Percentiles rank a stretch among this genome's conserved stretches.
These are phyloP conservation scores for Ilyonectria robusta DNA, from an alignment of 2,329 filamentous ascomycete species.

Conservation along the genomic window DNA sequence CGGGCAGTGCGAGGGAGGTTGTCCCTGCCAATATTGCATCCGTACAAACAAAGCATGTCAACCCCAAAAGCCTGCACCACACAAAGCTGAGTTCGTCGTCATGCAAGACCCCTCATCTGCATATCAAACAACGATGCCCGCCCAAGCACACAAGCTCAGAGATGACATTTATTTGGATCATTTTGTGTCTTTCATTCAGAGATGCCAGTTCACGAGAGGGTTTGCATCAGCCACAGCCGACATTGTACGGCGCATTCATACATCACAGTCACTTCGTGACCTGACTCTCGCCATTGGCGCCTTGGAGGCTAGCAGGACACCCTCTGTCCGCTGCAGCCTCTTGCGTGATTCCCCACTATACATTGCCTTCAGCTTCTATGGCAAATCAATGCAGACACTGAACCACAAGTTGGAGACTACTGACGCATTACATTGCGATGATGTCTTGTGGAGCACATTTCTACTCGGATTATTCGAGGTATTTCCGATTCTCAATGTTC, in stretches of 20 bases:
- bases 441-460: conserved; percentile 46
- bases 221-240: conserved; percentile 26
- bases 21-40: conserved; percentile 46
- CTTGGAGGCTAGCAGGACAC: conserved; percentile 41
- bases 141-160: neutral
- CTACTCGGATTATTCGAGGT: conserved; percentile 49
- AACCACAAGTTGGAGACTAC: conserved; percentile 19
- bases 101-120: neutral
- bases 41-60: conserved; percentile 43
- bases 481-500: neutral
- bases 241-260: conserved; percentile 38
- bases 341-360: neutral
- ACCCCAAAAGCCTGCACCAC: conserved; percentile 6
- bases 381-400: conserved; percentile 36
- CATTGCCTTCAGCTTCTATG: conserved; percentile 39
- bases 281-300: conserved; percentile 46
- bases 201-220: conserved; percentile 37
- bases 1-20: conserved; percentile 43
- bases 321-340: neutral
- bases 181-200: conserved; percentile 37
- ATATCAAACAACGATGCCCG: neutral
- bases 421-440: conserved; percentile 5
- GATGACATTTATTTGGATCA: conserved; percentile 26
- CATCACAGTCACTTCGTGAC: conserved; percentile 33
- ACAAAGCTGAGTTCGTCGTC: conserved; percentile 29